Percentiles rank a stretch among this genome's conserved stretches.
Conservation (phyloP, 1,139 yeast species). For the Citeromyces hawaiiensis region DNA sequence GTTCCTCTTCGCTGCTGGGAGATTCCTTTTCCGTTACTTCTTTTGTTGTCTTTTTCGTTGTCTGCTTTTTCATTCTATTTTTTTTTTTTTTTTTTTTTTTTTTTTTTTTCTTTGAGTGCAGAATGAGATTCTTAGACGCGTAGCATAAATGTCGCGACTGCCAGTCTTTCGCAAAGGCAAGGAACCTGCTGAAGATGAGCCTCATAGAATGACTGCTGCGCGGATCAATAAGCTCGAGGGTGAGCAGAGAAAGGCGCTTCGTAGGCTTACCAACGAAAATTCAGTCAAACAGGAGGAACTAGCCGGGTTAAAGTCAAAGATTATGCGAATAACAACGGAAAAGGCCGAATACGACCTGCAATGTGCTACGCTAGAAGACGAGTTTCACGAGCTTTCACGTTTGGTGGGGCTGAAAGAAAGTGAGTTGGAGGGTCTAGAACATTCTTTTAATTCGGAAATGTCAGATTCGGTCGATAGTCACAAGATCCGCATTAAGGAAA, state of each 20-base stretch:
- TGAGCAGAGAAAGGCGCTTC: background rate
- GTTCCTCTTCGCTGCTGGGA: background rate
- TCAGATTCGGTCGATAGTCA: background rate
- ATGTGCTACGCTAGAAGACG: background rate
- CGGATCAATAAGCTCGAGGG: background rate
- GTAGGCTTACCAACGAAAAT: background rate
- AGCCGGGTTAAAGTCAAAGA: background rate
- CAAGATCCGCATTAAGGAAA: conserved; percentile 2
- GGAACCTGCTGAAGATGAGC: background rate
- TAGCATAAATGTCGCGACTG: background rate
- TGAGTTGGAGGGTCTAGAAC: conserved; percentile 4
- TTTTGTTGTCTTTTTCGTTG: background rate
- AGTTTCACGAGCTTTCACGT: background rate
- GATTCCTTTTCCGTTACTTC: background rate
- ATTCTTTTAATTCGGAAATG: conserved; percentile 3
- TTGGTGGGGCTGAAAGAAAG: conserved; percentile 4
- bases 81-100: too few species aligned
- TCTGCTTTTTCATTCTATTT: background rate
- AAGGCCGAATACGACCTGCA: conserved; percentile 1
- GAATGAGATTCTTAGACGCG: too few species aligned
- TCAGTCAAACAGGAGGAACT: background rate
- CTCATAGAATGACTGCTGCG: background rate
- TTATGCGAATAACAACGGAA: background rate
- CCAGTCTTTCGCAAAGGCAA: background rate
- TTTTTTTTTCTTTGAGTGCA: too few species aligned